Conservation (phyloP, 352 stramenopile genomes). For the Phytophthora cactorum region DNA sequence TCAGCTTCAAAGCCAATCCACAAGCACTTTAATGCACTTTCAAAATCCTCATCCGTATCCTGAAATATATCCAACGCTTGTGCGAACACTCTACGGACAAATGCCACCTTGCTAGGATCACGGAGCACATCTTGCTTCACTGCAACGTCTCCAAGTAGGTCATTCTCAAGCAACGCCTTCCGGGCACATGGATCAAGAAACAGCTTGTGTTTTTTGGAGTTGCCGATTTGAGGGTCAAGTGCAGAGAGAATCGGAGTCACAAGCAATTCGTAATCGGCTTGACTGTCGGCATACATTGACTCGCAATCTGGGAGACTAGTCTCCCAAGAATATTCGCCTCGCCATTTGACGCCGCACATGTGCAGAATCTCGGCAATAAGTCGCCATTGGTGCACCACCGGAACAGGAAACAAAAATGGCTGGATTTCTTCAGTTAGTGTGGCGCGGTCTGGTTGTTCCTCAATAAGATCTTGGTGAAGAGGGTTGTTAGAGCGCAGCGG, state of each 20-base stretch:
- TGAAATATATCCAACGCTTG: constrained; percentile 37
- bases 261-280: constrained; percentile 42
- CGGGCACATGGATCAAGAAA: constrained; percentile 38
- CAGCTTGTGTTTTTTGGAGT: constrained; percentile 23
- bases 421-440: constrained; percentile 78
- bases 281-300: constrained; percentile 47
- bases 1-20: constrained; percentile 61
- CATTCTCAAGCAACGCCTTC: constrained; percentile 30
- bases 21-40: constrained; percentile 43
- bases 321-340: constrained; percentile 28
- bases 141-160: constrained; percentile 31
- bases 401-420: constrained; percentile 76
- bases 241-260: constrained; percentile 51
- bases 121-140: constrained; percentile 26
- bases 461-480: constrained; percentile 57
- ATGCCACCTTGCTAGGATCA: constrained; percentile 51
- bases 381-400: constrained; percentile 30
- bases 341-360: constrained; percentile 50
- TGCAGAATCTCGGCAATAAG: constrained; percentile 53
- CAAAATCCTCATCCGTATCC: constrained; percentile 14
- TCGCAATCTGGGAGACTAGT: constrained; percentile 13
- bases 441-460: constrained; percentile 64
- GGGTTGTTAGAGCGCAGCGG: constrained; percentile 56
- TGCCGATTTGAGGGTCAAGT: constrained; percentile 34
- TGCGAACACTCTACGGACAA: constrained; percentile 47